Evolutionary conservation across 441 rosid species (phyloP), one percentile per base, ranked within the genome.

Genomic region (Bruguiera hainesii): DNA sequence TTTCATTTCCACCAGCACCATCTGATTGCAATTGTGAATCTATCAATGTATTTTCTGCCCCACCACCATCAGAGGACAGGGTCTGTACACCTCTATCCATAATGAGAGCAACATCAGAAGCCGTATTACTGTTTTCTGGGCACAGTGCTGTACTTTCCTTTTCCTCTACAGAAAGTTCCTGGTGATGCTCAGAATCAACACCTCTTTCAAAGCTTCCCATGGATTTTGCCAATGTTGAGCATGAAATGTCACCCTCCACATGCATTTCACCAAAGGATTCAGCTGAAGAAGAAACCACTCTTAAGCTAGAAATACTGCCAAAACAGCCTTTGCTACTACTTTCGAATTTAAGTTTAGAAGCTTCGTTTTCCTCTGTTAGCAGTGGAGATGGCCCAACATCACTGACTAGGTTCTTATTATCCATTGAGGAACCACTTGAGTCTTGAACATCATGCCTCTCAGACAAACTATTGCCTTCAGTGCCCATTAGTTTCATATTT

Each of bases 21-120:
- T 78, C 78, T 30, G 80, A 66, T 35, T 68, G 73, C 64, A 78
- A 51, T 67, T 75, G 75, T 30, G 81, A 71, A 66, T 59, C 81
- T 33, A 28, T 64, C 57, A 76, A 65, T 76, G 74, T 73, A 69
- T 75, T 76, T 64, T 63, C 71, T 39, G 48, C 48, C 29, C 65
- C 69, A 71, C 42, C 79, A 37, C 63, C 73, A 35, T 66, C 73
- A 71, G 58, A 75, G 20, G 78, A 62, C 15, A 75, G 49, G 13
- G 73, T 67, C 50, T 53, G 74, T 66, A 74, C 52, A 48, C 50
- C 73, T 71, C 75, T 75, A 51, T 76, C 71, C 10, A 71, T 33
- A 39, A 64, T 25, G 42, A 33, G 59, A 61, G 82, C 70, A 68
- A 25, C 67, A 25, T 49, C 68, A n/a, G 50, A 62, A 65, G 79